Base-by-base conservation (phyloP, 768 basidiomycete genomes). In the Lactarius akahatsu region DNA sequence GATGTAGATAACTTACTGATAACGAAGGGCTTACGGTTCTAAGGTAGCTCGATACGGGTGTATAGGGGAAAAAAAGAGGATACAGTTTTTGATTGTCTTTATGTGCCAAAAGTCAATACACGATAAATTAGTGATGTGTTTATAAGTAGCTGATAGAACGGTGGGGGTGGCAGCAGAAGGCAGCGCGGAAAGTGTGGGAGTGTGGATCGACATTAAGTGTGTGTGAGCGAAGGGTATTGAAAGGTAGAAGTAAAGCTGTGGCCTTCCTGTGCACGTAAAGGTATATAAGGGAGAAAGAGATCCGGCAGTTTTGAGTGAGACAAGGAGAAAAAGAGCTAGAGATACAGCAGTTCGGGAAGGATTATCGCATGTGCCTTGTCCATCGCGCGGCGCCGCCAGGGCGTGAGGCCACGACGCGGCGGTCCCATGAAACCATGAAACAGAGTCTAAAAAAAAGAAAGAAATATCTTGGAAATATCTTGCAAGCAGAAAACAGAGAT, bases 121-220 rank as follows among this genome's bases (percentile, higher is more conserved):
- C 60, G 65, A 66, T 66, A 66, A 66, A 40, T 66, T 66, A 65
- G 47, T 56, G 61, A 40, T 61, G 65, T 50, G 59, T 50, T 56
- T 56, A 15, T 52, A 52, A 52, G 50, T 52, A 23, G 26, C 38
- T 40, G 36, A 16, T 56, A 32, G 40, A 9, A 47, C n/a, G 30
- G 40, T n/a, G n/a, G 40, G 18, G 15, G 18, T 6, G 28, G 55
- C 28, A 56, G 55, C 30, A 56, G 55, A 32, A 56, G 20, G 30
- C 28, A 56, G 32, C 28, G 55, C 28, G 55, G 32, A 34, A 56
- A 56, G 32, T 56, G 55, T 20, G 8, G 11, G 55, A 20, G 55
- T 34, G 30, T 56, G 32, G 55, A n/a, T 56, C 9, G 54, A n/a
- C 20, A 56, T 56, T 56, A 56, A 56, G 55, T 30, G 20, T 30